Evolutionary conservation across 495 filamentous ascomycete genomes (phyloP).

Genomic region (Extremus antarcticus): DNA sequence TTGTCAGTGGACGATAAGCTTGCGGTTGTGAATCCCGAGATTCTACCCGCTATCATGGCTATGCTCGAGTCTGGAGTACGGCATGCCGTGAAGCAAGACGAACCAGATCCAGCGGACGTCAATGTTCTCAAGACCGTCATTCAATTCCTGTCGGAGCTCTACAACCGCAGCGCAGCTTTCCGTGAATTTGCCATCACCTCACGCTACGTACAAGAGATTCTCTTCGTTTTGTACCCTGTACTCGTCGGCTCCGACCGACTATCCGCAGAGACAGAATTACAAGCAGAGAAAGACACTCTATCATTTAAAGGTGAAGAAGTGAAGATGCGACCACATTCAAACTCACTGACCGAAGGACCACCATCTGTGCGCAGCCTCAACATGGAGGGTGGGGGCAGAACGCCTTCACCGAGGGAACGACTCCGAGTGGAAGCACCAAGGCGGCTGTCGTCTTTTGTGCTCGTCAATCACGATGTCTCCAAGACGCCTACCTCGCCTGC

Average conservation of each 20-base stretch:
- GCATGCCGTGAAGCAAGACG: slow-evolving; percentile 49
- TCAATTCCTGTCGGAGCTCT: slow-evolving; percentile 67
- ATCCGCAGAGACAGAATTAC: slow-evolving; percentile 69
- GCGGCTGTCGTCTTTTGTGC: slow-evolving; percentile 78
- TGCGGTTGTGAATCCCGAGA: slow-evolving; percentile 63
- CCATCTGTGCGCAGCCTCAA: slow-evolving; percentile 64
- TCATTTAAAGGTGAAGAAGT: slow-evolving; percentile 81
- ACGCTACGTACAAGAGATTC: slow-evolving; percentile 65
- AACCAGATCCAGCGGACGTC: slow-evolving; percentile 6
- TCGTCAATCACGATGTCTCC: slow-evolving; percentile 61
- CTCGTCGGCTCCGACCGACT: slow-evolving; percentile 75
- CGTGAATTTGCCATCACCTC: slow-evolving; percentile 68
- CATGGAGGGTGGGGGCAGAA: slow-evolving; percentile 31
- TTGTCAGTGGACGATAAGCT: slow-evolving; percentile 47
- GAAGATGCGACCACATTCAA: slow-evolving; percentile 61
- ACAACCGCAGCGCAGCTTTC: slow-evolving; percentile 60
- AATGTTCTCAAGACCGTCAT: slow-evolving; percentile 57
- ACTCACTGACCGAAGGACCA: slow-evolving; percentile 37
- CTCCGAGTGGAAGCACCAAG: slow-evolving; percentile 48
- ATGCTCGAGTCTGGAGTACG: slow-evolving; percentile 80
- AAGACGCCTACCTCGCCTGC: slow-evolving; percentile 45
- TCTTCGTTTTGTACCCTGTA: slow-evolving; percentile 71
- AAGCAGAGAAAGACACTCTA: slow-evolving; percentile 63
- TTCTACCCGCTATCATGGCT: slow-evolving; percentile 66
- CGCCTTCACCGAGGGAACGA: slow-evolving; percentile 35